These are phyloP conservation scores for Scedosporium dehoogii DNA, from an alignment of 2,329 filamentous ascomycete species.

Conservation along the genomic window DNA sequence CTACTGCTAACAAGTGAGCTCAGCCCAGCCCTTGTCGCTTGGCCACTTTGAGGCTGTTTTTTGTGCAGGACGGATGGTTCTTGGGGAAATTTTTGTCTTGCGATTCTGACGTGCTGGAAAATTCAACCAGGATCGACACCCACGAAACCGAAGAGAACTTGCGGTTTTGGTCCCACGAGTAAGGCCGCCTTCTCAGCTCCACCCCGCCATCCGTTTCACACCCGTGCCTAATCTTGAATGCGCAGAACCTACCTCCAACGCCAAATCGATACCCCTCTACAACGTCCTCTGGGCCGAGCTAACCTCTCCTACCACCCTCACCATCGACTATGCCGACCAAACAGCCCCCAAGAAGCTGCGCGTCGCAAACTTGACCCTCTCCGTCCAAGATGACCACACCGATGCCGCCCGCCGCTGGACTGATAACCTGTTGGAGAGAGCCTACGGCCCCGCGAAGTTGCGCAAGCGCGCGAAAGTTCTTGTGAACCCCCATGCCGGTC, in stretches of 20 bases:
- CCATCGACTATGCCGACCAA: slow-evolving; percentile 62
- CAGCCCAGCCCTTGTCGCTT: neutral
- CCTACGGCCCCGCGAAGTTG: slow-evolving; percentile 60
- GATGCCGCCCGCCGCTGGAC: slow-evolving; percentile 51
- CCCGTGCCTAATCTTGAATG: neutral
- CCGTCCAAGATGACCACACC: slow-evolving; percentile 21
- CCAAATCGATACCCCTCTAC: slow-evolving; percentile 57
- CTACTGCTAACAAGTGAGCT: slow-evolving; percentile 5
- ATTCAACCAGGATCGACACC: neutral
- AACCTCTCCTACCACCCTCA: slow-evolving; percentile 46
- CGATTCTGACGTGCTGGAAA: neutral
- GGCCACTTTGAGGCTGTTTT: neutral
- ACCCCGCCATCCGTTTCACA: neutral
- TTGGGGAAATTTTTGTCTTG: neutral
- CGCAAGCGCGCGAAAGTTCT: slow-evolving; percentile 77
- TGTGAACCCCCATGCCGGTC: slow-evolving; percentile 84
- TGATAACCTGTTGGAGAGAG: slow-evolving; percentile 51
- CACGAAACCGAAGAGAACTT: slow-evolving; percentile 9
- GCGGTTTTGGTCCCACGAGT: slow-evolving; percentile 10
- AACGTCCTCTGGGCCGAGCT: slow-evolving; percentile 76
- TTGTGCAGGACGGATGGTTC: neutral
- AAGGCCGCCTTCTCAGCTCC: slow-evolving; percentile 5
- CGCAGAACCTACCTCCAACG: slow-evolving; percentile 11
- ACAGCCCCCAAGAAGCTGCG: slow-evolving; percentile 49
- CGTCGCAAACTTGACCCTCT: slow-evolving; percentile 51